Evolutionary conservation across 2,329 filamentous ascomycete genomes (phyloP).

Genomic region (Penicillium sclerotigenum): DNA sequence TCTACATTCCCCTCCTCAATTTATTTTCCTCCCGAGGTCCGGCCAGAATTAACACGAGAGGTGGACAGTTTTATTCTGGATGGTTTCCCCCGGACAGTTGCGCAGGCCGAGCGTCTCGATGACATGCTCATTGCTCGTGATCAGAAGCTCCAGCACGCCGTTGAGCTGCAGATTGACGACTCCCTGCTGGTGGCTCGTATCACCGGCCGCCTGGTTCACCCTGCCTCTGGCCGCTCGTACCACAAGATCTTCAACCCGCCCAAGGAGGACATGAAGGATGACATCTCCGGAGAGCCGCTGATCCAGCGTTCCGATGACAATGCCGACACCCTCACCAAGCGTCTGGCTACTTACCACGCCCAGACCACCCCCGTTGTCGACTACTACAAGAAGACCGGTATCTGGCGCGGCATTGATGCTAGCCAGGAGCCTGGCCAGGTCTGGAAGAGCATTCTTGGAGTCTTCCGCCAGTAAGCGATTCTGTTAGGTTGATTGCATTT

Average conservation of each 20-base stretch:
- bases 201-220: constrained; percentile 92
- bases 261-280: constrained; percentile 90
- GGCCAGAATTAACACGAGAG: neutral
- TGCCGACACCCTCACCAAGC: constrained; percentile 91
- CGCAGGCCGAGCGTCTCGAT: constrained; percentile 92
- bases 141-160: constrained; percentile 86
- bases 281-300: constrained; percentile 92
- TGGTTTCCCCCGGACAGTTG: constrained; percentile 94
- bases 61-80: constrained; percentile 86
- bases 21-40: neutral
- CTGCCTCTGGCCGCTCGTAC: constrained; percentile 92
- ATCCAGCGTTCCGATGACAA: constrained; percentile 98
- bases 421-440: constrained; percentile 94
- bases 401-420: constrained; percentile 94
- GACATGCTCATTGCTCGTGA: constrained; percentile 76
- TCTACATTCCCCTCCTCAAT: neutral
- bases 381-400: constrained; percentile 96
- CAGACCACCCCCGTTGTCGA: constrained; percentile 90
- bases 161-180: constrained; percentile 97
- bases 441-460: constrained; percentile 85
- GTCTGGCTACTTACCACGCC: constrained; percentile 84
- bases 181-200: constrained; percentile 89
- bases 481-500: constrained; percentile 42
- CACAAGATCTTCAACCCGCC: constrained; percentile 99
- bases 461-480: constrained; percentile 63